phyloP scores from a whole-genome alignment of 1,284 basidiomycete species.

The Tetrapyrgos nigripes region DNA sequence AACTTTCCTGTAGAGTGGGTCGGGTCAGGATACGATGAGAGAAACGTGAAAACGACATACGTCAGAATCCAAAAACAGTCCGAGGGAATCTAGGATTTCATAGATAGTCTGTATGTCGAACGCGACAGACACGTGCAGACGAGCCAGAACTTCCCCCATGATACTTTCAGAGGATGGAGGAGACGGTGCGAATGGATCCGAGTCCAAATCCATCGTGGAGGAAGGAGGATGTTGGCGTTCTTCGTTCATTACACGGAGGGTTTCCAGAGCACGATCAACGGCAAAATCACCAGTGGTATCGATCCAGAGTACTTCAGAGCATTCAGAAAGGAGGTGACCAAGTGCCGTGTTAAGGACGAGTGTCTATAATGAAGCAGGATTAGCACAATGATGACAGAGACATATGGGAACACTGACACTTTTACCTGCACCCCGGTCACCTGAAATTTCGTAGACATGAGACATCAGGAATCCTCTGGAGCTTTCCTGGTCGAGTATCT shows the following conservation, averaged over 20 bases:
- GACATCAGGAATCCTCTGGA: neutral
- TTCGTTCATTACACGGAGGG: constrained; percentile 6
- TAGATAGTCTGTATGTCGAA: constrained; percentile 63
- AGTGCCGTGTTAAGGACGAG: constrained; percentile 65
- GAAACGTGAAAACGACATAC: constrained; percentile 16
- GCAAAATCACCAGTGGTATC: constrained; percentile 75
- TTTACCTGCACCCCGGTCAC: constrained; percentile 11
- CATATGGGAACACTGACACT: neutral
- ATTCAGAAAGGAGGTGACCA: constrained; percentile 49
- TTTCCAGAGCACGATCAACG: constrained; percentile 45
- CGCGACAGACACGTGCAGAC: constrained; percentile 58
- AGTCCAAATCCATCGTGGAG: neutral
- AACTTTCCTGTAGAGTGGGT: neutral
- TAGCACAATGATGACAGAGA: neutral
- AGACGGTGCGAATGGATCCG: neutral
- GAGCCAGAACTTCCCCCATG: constrained; percentile 34
- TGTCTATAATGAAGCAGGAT: constrained; percentile 41
- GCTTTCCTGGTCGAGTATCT: neutral
- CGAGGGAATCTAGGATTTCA: constrained; percentile 53
- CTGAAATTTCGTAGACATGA: constrained; percentile 10
- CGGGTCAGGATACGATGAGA: constrained; percentile 1
- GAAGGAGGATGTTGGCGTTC: neutral
- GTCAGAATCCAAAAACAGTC: constrained; percentile 34
- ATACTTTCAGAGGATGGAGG: neutral
- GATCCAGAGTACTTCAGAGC: constrained; percentile 63